A percentile compares a stretch with the other conserved stretches of the same genome.
phyloP scores from a whole-genome alignment of 345 rosid genomes.

The Barbarea vulgaris region DNA sequence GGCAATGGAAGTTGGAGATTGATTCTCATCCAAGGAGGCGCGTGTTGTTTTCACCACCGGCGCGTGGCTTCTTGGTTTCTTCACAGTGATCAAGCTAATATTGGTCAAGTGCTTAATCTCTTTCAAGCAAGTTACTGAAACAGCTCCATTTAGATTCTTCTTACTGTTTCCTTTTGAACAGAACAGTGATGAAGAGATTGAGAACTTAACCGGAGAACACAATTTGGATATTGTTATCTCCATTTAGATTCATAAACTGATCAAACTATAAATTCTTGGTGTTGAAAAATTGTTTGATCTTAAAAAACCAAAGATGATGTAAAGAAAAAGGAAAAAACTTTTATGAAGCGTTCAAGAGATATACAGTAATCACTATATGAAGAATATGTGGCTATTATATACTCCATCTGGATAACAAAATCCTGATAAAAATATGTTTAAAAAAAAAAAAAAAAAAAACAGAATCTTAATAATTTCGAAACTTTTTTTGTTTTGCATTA shows the following conservation, averaged over 20 bases:
- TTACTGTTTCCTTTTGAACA: conserved; percentile 40
- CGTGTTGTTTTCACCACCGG: conserved; percentile 22
- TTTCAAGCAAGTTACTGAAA: conserved; percentile 31
- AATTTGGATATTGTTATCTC: conserved; percentile 42
- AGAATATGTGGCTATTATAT: conserved; percentile 56
- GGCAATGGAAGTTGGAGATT: conserved; percentile 34
- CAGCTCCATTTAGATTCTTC: conserved; percentile 24
- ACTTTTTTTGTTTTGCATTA: background rate
- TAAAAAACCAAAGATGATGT: background rate
- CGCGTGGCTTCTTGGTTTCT: conserved; percentile 27
- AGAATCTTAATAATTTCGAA: background rate
- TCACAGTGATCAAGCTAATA: background rate
- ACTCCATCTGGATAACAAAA: conserved; percentile 36
- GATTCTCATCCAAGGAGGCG: conserved; percentile 52
- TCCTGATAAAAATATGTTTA: background rate
- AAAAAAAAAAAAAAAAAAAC: background rate
- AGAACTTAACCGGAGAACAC: conserved; percentile 36
- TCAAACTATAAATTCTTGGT: too few relatives aligned
- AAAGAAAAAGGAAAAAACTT: background rate
- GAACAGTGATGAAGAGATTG: conserved; percentile 36
- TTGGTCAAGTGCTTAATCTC: conserved; percentile 26
- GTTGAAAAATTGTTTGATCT: background rate
- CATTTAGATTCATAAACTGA: conserved; percentile 25
- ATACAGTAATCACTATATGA: conserved; percentile 12
- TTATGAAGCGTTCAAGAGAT: background rate